Conservation (phyloP, 345 rosid genomes). For the Camelina neglecta region DNA sequence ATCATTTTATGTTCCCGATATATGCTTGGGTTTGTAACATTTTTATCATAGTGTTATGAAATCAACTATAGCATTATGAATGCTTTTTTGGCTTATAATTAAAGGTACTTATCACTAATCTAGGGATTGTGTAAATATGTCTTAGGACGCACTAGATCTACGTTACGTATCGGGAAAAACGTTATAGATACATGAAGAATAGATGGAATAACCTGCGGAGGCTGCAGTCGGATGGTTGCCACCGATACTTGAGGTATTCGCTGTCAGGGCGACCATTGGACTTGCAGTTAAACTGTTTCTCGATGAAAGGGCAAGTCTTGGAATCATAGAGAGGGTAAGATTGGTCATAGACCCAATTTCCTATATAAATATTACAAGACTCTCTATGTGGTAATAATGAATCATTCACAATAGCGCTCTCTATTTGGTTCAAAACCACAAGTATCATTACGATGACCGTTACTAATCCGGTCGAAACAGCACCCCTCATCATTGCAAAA, state of each 20-base stretch:
- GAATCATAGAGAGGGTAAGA: constrained; percentile 60
- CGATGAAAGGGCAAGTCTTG: constrained; percentile 55
- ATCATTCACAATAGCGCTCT: constrained; percentile 30
- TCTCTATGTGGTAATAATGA: constrained; percentile 1
- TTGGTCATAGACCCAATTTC: constrained; percentile 67
- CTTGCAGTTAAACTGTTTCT: constrained; percentile 61
- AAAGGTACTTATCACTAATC: too few relatives aligned
- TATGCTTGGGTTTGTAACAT: too few relatives aligned
- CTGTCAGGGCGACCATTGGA: constrained; percentile 62
- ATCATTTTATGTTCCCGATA: too few relatives aligned
- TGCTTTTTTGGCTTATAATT: too few relatives aligned
- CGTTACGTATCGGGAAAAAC: not conserved
- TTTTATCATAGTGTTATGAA: too few relatives aligned
- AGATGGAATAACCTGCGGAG: constrained; percentile 53
- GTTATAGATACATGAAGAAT: not conserved
- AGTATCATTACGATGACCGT: constrained; percentile 36
- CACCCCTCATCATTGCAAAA: constrained; percentile 45
- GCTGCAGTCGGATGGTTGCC: constrained; percentile 64
- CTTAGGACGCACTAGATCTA: not conserved
- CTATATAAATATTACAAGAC: constrained; percentile 48
- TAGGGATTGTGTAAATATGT: too few relatives aligned
- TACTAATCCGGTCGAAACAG: constrained; percentile 18
- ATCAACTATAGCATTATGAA: too few relatives aligned
- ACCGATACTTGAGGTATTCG: constrained; percentile 62
- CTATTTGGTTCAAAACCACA: constrained; percentile 35